Percentiles rank a stretch among this genome's conserved stretches.
phyloP scores from a whole-genome alignment of 331 rosid species.

The Malus hybrid region DNA sequence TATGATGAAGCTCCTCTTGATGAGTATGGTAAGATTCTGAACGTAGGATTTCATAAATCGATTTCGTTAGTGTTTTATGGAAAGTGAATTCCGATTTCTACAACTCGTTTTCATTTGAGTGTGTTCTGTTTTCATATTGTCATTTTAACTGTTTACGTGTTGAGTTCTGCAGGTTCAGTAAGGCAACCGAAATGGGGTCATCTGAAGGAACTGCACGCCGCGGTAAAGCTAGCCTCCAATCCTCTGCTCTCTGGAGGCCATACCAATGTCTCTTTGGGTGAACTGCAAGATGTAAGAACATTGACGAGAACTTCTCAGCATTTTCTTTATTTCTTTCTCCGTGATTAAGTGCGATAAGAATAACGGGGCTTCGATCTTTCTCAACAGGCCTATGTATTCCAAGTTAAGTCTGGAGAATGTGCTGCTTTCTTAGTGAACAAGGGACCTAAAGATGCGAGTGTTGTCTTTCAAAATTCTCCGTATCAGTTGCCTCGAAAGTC shows the following conservation, averaged over 20 bases:
- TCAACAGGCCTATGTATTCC: slow-evolving; percentile 62
- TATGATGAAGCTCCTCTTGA: slow-evolving; percentile 85
- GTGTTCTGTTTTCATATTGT: background rate
- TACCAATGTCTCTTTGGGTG: slow-evolving; percentile 33
- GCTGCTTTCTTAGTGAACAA: slow-evolving; percentile 76
- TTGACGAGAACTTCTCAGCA: background rate
- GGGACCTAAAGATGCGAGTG: slow-evolving; percentile 18
- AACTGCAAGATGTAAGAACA: slow-evolving; percentile 42
- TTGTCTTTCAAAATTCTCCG: slow-evolving; percentile 29
- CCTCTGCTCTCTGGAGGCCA: slow-evolving; percentile 50
- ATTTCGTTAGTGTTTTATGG: background rate
- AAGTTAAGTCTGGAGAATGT: slow-evolving; percentile 45
- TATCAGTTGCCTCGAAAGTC: slow-evolving; percentile 46
- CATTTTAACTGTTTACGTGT: slow-evolving; percentile 1
- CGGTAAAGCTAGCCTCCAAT: slow-evolving; percentile 53
- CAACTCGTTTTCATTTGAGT: too few species aligned
- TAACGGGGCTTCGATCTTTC: background rate
- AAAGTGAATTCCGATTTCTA: too few species aligned
- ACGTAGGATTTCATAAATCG: background rate
- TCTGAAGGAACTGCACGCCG: slow-evolving; percentile 81
- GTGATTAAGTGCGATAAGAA: background rate
- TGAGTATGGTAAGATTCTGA: slow-evolving; percentile 55
- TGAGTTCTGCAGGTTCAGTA: slow-evolving; percentile 44
- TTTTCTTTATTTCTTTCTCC: background rate
- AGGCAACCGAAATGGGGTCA: slow-evolving; percentile 88